Evolutionary conservation across 2,329 filamentous ascomycete species (phyloP).

Genomic region (Fusarium falciforme): DNA sequence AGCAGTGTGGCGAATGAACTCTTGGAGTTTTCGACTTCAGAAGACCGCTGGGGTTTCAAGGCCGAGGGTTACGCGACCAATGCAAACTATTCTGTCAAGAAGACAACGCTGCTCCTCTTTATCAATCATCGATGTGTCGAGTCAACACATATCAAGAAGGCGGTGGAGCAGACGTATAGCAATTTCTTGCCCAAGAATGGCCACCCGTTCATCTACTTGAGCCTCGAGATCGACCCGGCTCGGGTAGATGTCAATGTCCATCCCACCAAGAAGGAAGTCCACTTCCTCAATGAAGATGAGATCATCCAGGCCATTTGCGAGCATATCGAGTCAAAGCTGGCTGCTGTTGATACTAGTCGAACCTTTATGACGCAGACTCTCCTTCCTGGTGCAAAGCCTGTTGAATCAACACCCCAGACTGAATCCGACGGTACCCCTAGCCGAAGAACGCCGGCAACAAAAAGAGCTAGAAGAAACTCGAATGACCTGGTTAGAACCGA

Average conservation of each 20-base stretch:
- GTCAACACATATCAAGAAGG: conserved; percentile 87
- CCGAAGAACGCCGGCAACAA: conserved; percentile 52
- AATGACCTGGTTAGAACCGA: conserved; percentile 94
- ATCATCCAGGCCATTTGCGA: conserved; percentile 89
- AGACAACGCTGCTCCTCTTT: conserved; percentile 88
- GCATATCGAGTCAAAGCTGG: conserved; percentile 80
- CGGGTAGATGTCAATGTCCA: conserved; percentile 98
- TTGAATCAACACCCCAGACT: conserved; percentile 40
- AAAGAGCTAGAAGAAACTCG: conserved; percentile 54
- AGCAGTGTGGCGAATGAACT: conserved; percentile 88
- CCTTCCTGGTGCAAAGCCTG: conserved; percentile 71
- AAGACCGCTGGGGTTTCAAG: conserved; percentile 85
- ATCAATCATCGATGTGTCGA: conserved; percentile 97
- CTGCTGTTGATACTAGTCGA: conserved; percentile 90
- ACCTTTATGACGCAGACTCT: conserved; percentile 95
- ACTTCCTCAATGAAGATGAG: conserved; percentile 97
- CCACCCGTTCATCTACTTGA: conserved; percentile 93
- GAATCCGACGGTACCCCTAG: conserved; percentile 45
- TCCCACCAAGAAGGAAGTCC: conserved; percentile 95
- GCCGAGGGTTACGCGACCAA: conserved; percentile 87
- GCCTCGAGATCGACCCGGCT: conserved; percentile 89
- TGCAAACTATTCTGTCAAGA: conserved; percentile 94
- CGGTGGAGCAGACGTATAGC: conserved; percentile 89
- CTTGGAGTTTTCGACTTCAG: conserved; percentile 77
- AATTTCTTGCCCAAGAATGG: conserved; percentile 91